These are phyloP conservation scores for Pinus taeda DNA, from an alignment of 75 land plant genomes.

Conservation along the genomic window DNA sequence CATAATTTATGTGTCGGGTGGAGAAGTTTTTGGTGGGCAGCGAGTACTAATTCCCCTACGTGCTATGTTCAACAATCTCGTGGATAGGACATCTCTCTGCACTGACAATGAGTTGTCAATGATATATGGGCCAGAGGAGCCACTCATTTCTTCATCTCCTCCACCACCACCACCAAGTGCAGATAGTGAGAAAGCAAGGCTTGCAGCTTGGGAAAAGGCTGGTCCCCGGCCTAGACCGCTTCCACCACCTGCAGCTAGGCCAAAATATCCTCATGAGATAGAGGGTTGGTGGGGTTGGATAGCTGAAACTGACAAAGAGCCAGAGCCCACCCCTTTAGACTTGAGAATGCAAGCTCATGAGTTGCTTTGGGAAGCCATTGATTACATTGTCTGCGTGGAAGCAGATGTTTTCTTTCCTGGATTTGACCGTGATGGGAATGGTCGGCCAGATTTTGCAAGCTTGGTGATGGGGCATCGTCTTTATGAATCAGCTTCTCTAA, in stretches of 20 bases:
- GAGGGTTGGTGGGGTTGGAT: conserved; percentile 95
- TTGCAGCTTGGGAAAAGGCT: conserved; percentile 52
- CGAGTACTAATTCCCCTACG: conserved; percentile 72
- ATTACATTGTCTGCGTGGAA: conserved; percentile 66
- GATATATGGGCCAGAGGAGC: conserved; percentile 64
- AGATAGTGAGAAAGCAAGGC: conserved; percentile 23
- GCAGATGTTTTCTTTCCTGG: conserved; percentile 85
- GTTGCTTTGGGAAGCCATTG: conserved; percentile 80
- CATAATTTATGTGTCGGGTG: conserved; percentile 73
- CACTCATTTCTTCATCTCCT: conserved; percentile 15
- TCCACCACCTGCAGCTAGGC: conserved; percentile 74
- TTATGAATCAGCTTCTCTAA: conserved; percentile 61
- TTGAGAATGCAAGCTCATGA: conserved; percentile 63
- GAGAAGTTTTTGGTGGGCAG: conserved; percentile 84
- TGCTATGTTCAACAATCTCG: conserved; percentile 74
- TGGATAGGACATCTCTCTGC: conserved; percentile 70
- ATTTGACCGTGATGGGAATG: conserved; percentile 78
- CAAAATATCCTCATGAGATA: conserved; percentile 42
- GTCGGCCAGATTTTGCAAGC: conserved; percentile 78
- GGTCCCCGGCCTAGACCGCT: conserved; percentile 83
- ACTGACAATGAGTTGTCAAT: conserved; percentile 49
- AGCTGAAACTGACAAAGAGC: conserved; percentile 61
- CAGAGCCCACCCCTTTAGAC: conserved; percentile 44
- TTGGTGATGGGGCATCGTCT: conserved; percentile 83
- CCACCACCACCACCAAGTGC: conserved; percentile 21